Percentiles rank a stretch among this genome's conserved stretches.
Evolutionary conservation across 208 protist genomes (phyloP).

Genomic region (Acanthamoeba royreba): DNA sequence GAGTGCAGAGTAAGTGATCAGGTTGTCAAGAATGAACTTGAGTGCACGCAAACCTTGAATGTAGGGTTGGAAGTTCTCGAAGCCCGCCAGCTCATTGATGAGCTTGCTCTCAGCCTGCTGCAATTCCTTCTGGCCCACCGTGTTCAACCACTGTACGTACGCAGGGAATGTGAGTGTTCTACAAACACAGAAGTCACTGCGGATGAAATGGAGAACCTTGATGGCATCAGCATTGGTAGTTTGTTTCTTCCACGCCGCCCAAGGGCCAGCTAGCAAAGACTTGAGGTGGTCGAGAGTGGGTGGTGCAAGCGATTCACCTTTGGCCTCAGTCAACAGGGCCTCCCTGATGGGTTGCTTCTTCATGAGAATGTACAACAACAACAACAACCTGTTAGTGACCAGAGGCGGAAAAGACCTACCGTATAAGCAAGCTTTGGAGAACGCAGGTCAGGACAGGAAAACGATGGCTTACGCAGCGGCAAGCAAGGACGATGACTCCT

Average conservation of each 20-base stretch:
- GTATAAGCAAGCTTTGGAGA: not conserved
- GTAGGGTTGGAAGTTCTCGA: not conserved
- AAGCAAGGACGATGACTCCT: not conserved
- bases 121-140: not conserved
- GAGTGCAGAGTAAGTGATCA: not conserved
- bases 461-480: not conserved
- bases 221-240: not conserved
- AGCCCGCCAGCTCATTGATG: not conserved
- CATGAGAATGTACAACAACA: not conserved
- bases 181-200: not conserved
- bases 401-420: not conserved
- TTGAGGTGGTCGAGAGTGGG: not conserved
- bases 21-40: slow-evolving; percentile 30
- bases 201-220: not conserved
- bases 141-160: not conserved
- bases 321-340: not conserved
- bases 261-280: not conserved
- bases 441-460: not conserved
- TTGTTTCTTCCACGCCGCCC: not conserved
- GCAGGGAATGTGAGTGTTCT: not conserved
- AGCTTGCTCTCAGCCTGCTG: not conserved
- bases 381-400: not conserved
- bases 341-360: not conserved
- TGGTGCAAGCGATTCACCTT: not conserved
- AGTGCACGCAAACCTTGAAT: not conserved